phyloP scores from a whole-genome alignment of 495 filamentous ascomycete genomes.

The Hypoxylon fuscum region DNA sequence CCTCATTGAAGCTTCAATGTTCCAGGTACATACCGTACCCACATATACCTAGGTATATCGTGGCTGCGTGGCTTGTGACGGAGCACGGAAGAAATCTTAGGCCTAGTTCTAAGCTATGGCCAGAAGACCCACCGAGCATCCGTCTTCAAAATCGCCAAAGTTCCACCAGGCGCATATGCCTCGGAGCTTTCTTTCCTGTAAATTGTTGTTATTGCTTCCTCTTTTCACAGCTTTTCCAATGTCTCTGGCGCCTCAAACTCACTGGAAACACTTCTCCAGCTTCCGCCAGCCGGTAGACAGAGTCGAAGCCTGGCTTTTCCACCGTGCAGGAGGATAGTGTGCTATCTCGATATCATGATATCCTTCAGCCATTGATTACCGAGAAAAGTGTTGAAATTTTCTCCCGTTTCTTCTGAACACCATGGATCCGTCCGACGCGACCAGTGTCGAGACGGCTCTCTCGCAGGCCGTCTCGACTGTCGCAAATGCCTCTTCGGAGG shows the following conservation, averaged over 20 bases:
- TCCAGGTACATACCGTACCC: too few relatives aligned
- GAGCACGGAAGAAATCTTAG: conserved; percentile 23
- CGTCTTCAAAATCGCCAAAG: conserved; percentile 20
- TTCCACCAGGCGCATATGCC: conserved; percentile 31
- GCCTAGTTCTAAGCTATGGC: background rate
- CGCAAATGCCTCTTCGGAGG: conserved; percentile 34
- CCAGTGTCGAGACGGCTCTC: conserved; percentile 24
- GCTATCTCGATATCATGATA: conserved; percentile 13
- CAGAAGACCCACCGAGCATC: conserved; percentile 18
- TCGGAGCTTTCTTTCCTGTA: conserved; percentile 38
- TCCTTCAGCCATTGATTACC: background rate
- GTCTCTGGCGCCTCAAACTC: conserved; percentile 32
- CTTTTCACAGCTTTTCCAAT: conserved; percentile 30
- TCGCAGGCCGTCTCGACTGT: conserved; percentile 38
- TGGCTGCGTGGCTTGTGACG: conserved; percentile 4
- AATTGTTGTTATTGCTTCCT: conserved; percentile 13
- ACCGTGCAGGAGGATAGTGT: conserved; percentile 25
- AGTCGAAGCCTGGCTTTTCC: conserved; percentile 10
- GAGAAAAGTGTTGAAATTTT: conserved; percentile 3
- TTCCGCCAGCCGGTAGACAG: conserved; percentile 23
- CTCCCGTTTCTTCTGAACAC: background rate
- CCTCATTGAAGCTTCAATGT: too few relatives aligned
- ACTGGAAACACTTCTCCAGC: conserved; percentile 34
- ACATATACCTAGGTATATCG: too few relatives aligned
- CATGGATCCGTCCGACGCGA: conserved; percentile 31